Evolutionary conservation across 306 rosid species (phyloP).

Genomic region (Prinsepia uniflora): DNA sequence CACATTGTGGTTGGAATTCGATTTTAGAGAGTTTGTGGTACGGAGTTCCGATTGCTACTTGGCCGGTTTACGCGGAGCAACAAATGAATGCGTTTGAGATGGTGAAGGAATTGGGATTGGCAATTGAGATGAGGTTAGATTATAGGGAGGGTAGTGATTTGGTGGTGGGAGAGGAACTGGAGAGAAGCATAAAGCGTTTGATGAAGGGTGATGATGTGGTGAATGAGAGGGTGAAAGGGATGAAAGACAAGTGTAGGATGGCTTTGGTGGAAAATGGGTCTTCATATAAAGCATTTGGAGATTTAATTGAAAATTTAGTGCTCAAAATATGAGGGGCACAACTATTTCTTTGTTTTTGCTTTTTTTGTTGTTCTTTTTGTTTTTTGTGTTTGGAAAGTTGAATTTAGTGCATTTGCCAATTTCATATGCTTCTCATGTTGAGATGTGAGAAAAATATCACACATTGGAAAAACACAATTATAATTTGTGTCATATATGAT

Average conservation of each 20-base stretch:
- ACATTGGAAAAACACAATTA: too few species aligned
- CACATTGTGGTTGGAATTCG: conserved; percentile 72
- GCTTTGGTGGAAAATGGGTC: conserved; percentile 36
- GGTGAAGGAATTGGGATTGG: conserved; percentile 57
- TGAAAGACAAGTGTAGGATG: conserved; percentile 25
- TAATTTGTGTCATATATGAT: too few species aligned
- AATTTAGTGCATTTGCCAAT: too few species aligned
- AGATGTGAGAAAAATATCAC: too few species aligned
- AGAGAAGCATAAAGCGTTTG: conserved; percentile 24
- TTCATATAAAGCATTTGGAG: conserved; percentile 16
- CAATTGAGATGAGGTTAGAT: conserved; percentile 49
- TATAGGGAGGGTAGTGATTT: conserved; percentile 34
- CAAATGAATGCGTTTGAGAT: conserved; percentile 58
- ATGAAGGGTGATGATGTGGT: conserved; percentile 32
- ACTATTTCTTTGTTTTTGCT: too few species aligned
- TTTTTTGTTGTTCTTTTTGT: too few species aligned
- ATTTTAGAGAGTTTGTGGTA: conserved; percentile 57
- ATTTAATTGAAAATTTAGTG: conserved; percentile 23
- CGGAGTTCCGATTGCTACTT: conserved; percentile 57
- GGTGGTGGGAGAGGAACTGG: conserved; percentile 40
- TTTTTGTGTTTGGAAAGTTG: too few species aligned
- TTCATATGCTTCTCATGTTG: too few species aligned
- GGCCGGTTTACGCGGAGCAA: conserved; percentile 57
- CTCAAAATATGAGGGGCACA: background rate
- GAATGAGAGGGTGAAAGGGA: conserved; percentile 38